Evolutionary conservation across 345 rosid genomes (phyloP).

Genomic region (Cardamine resedifolia): DNA sequence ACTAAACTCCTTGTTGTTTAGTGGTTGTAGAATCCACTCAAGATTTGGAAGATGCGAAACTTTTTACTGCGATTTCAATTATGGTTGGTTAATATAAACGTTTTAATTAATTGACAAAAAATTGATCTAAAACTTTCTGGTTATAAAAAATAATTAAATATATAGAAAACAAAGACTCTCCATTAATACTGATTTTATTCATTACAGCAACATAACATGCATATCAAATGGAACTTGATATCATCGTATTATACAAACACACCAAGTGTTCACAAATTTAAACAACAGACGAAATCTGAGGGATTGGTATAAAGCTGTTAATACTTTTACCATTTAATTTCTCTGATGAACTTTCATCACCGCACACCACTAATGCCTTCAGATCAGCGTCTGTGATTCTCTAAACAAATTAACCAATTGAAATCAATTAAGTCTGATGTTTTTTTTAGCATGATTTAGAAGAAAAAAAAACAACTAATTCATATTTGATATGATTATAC

Average conservation of each 20-base stretch:
- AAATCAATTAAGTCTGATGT: neutral
- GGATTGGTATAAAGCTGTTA: neutral
- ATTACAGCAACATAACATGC: neutral
- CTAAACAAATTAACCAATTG: neutral
- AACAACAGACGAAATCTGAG: slow-evolving; percentile 15
- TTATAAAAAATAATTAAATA: neutral
- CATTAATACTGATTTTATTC: neutral
- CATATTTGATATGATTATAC: neutral
- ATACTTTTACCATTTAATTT: neutral
- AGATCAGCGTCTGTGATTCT: slow-evolving; percentile 35
- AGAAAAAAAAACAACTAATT: neutral
- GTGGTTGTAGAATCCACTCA: neutral
- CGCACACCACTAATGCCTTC: slow-evolving; percentile 3
- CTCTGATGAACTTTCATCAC: slow-evolving; percentile 7
- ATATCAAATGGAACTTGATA: slow-evolving; percentile 5
- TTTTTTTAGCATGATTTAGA: neutral
- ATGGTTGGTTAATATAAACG: neutral
- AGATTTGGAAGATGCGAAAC: neutral
- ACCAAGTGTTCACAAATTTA: slow-evolving; percentile 1
- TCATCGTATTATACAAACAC: neutral
- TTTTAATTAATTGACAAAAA: neutral
- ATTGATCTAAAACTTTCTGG: neutral
- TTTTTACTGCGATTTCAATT: neutral
- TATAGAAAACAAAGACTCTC: neutral
- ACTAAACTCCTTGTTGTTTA: neutral